Percentiles rank a stretch among this genome's conserved stretches.
These are phyloP conservation scores for Colletotrichum simmondsii DNA, from an alignment of 2,329 filamentous ascomycete species.

Conservation along the genomic window DNA sequence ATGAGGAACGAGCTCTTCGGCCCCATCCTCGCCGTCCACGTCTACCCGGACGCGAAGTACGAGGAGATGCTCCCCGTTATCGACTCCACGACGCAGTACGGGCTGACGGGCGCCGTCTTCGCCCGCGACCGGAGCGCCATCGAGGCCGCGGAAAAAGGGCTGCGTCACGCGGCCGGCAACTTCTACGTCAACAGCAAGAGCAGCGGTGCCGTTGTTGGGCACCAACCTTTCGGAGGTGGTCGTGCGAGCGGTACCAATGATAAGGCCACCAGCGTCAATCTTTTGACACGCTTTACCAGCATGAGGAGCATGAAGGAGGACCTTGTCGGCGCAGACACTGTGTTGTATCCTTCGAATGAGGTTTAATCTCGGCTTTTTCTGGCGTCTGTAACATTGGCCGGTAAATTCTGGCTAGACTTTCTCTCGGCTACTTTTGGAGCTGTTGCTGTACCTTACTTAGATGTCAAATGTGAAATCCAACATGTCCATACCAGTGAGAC, in stretches of 20 bases:
- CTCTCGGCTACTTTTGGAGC: no score
- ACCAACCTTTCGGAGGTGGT: constrained; percentile 78
- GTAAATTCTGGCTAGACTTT: no score
- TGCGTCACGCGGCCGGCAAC: constrained; percentile 81
- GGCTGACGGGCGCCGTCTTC: constrained; percentile 81
- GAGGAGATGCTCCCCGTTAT: constrained; percentile 56
- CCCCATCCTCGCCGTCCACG: constrained; percentile 77
- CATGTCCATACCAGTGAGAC: constrained; percentile 38
- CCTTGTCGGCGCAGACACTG: constrained; percentile 71
- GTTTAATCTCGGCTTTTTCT: constrained; percentile 46
- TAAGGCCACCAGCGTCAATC: constrained; percentile 74
- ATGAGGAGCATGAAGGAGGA: constrained; percentile 80
- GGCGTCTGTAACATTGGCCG: no score
- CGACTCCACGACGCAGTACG: constrained; percentile 80
- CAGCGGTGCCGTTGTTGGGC: constrained; percentile 77
- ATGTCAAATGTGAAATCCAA: constrained; percentile 34
- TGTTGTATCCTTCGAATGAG: constrained; percentile 79
- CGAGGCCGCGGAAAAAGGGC: constrained; percentile 74
- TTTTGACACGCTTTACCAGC: constrained; percentile 75
- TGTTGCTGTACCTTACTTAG: background rate
- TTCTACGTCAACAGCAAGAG: constrained; percentile 91
- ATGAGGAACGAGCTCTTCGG: constrained; percentile 86
- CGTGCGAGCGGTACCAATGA: constrained; percentile 78
- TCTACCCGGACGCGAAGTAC: constrained; percentile 74
- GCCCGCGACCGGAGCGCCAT: constrained; percentile 74